These are phyloP conservation scores for Gastrolobium bilobum DNA, from an alignment of 306 rosid species.

Conservation along the genomic window DNA sequence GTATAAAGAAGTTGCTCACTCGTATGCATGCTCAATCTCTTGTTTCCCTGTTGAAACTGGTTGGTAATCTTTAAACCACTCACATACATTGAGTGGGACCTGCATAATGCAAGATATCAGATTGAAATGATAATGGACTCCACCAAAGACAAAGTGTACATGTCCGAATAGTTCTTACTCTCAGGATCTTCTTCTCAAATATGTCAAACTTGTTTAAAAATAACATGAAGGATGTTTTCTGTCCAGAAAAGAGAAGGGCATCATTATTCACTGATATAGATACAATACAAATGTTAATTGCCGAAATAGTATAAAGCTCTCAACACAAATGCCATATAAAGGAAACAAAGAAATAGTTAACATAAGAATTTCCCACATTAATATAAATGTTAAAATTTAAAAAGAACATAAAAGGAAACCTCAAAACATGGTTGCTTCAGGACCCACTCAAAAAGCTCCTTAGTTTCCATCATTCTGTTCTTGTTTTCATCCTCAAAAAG, in stretches of 20 bases:
- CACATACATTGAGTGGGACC: conserved; percentile 93
- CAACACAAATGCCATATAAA: conserved; percentile 24
- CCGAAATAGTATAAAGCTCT: conserved; percentile 6
- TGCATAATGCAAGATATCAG: conserved; percentile 57
- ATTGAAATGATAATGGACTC: conserved; percentile 44
- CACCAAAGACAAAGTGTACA: conserved; percentile 29
- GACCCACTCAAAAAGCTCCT: conserved; percentile 96
- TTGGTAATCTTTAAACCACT: conserved; percentile 97
- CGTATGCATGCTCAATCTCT: conserved; percentile 93
- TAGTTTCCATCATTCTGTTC: conserved; percentile 96
- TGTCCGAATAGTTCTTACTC: conserved; percentile 62
- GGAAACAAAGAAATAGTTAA: conserved; percentile 8
- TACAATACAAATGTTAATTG: conserved; percentile 3
- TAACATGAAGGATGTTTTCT: conserved; percentile 99
- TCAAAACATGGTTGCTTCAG: conserved; percentile 96
- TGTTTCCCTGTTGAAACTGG: conserved; percentile 91
- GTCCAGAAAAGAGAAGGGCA: conserved; percentile 49
- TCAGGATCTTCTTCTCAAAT: conserved; percentile 92
- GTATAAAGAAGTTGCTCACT: conserved; percentile 67
- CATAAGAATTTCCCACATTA: conserved; percentile 15
- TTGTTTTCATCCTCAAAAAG: conserved; percentile 95
- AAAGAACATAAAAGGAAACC: conserved; percentile 63
- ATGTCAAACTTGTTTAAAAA: conserved; percentile 96
- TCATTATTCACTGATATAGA: conserved; percentile 37
- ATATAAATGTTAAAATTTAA: conserved; percentile 29